Conservation (phyloP, 495 filamentous ascomycete species). For the Wilcoxina mikolae region DNA sequence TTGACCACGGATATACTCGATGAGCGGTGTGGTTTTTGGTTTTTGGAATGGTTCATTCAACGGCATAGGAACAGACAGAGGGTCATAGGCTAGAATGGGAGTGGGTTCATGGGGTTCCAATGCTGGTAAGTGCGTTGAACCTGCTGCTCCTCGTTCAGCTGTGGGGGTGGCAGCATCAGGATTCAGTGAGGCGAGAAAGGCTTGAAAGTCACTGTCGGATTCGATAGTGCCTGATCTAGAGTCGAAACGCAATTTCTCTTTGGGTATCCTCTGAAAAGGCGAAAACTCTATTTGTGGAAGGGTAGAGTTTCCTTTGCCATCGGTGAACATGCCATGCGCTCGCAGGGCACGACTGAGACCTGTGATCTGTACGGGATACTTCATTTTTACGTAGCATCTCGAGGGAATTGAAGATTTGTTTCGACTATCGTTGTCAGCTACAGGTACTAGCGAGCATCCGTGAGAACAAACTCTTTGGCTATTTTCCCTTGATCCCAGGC, state of each 20-base stretch:
- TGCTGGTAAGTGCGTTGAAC: conserved; percentile 20
- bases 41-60: conserved; percentile 45
- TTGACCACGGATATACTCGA: conserved; percentile 52
- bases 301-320: conserved; percentile 65
- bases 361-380: conserved; percentile 11
- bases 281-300: conserved; percentile 62
- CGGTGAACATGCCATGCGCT: conserved; percentile 46
- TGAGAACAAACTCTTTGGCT: conserved; percentile 59
- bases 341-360: conserved; percentile 33
- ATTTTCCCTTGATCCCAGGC: conserved; percentile 67
- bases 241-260: conserved; percentile 57
- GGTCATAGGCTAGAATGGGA: conserved; percentile 15
- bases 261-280: conserved; percentile 63
- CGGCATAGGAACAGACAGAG: conserved; percentile 23
- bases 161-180: conserved; percentile 25
- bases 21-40: conserved; percentile 67
- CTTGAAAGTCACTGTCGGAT: conserved; percentile 86
- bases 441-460: not conserved
- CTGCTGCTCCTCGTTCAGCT: conserved; percentile 39
- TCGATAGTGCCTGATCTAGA: conserved; percentile 86
- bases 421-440: conserved; percentile 12
- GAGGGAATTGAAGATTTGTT: conserved; percentile 12
- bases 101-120: conserved; percentile 6
- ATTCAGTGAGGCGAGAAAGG: conserved; percentile 52
- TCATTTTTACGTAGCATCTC: conserved; percentile 12